phyloP scores from a whole-genome alignment of 768 basidiomycete genomes.

The Amanita jacksonii region DNA sequence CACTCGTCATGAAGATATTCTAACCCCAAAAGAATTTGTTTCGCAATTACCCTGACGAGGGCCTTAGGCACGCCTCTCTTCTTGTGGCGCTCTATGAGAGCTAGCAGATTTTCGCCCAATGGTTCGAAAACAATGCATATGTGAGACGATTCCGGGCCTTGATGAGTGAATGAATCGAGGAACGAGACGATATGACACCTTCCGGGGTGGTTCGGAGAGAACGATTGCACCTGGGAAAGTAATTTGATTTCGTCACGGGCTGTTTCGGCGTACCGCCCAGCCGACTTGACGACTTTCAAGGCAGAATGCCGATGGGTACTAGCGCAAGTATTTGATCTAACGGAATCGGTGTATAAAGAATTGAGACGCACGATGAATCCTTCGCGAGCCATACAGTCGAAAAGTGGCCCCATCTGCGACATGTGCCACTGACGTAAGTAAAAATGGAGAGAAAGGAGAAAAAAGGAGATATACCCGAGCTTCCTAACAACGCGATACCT shows the following conservation, averaged over 20 bases:
- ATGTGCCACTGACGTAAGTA: constrained; percentile 11
- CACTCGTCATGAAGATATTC: constrained; percentile 92
- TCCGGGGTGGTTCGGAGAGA: constrained; percentile 71
- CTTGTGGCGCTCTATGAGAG: constrained; percentile 69
- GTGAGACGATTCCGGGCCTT: constrained; percentile 61
- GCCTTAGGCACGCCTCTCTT: constrained; percentile 74
- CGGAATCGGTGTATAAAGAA: constrained; percentile 9
- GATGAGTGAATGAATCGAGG: constrained; percentile 82
- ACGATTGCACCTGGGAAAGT: constrained; percentile 61
- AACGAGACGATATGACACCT: constrained; percentile 78
- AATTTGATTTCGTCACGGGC: constrained; percentile 96
- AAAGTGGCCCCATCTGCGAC: constrained; percentile 83
- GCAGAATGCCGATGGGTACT: constrained; percentile 77
- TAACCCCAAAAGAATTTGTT: constrained; percentile 79
- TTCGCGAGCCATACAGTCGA: constrained; percentile 91
- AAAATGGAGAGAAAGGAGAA: constrained; percentile 4
- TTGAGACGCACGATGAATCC: constrained; percentile 50
- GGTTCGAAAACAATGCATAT: constrained; percentile 91
- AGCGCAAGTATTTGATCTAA: constrained; percentile 6
- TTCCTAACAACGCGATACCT: constrained; percentile 86
- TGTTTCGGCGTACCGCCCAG: constrained; percentile 90
- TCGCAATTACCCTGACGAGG: constrained; percentile 79
- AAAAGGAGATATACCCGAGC: constrained; percentile 51
- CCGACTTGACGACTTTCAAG: constrained; percentile 93
- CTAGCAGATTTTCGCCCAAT: constrained; percentile 68